Evolutionary conservation across 129 eudicot species (phyloP), one percentile per base, ranked within the genome.

Genomic region (Cynara cardunculus): DNA sequence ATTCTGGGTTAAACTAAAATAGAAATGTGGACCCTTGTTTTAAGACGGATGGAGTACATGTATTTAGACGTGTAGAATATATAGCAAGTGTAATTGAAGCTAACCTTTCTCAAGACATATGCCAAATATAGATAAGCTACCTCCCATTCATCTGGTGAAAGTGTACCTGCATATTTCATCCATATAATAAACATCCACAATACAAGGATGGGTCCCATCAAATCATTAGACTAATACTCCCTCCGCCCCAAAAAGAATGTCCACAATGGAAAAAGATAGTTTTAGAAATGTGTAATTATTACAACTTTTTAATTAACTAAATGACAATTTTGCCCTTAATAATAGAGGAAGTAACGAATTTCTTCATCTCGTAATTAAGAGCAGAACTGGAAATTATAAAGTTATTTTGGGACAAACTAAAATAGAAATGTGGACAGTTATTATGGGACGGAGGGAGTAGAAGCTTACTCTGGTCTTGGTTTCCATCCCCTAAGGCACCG

Each of bases 401-500:
- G 8, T 53, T 16, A 3, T 4, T 53, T 11, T 10, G 2, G 53
- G 12, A 41, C 13, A 41, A 41, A 11, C 12, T 12, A 39, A 39
- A 39, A 39, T 39, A 39, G 49, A 39, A 39, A 39, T 39, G 49
- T 39, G 49, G 49, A 11, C 16, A 2, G 22, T 53, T 56, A 56
- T 56, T 56, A 18, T 56, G 65, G 25, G 8, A 18, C 9, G 65
- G 0, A 56, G 7, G 24, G 2, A 56, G 24, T 56, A 56, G 67
- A 78, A 56, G 71, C 89, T 83, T 92, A 94, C 97, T 92, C 69
- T 73, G 92, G 85, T 94, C 99, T 78, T 90, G 90, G 85, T 89
- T 92, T 66, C 97, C 98, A 62, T 94, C 96, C 81, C 99, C 99
- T 80, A 94, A 81, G 12, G 99, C 99, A 69, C 99, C 99, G n/a